Conservation (phyloP, 331 rosid species). For the Quercus phellos region DNA sequence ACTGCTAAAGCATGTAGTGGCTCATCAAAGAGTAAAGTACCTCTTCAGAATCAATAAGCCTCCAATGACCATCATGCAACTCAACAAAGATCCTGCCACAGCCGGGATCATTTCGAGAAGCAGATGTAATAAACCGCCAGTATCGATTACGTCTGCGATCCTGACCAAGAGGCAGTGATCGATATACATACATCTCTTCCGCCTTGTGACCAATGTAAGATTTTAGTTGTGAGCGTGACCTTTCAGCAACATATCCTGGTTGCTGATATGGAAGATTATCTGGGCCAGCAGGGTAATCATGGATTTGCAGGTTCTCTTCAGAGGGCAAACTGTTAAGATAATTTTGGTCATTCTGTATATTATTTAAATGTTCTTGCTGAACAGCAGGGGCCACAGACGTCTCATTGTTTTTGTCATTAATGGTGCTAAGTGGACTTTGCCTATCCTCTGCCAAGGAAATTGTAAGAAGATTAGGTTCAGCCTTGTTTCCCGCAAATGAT, state of each 20-base stretch:
- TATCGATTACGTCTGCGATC: slow-evolving; percentile 72
- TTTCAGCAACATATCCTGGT: slow-evolving; percentile 46
- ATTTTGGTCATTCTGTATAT: slow-evolving; percentile 28
- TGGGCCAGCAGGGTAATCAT: slow-evolving; percentile 36
- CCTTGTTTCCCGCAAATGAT: slow-evolving; percentile 32
- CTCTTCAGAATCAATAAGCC: slow-evolving; percentile 72
- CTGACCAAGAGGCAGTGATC: slow-evolving; percentile 73
- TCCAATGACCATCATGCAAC: slow-evolving; percentile 58
- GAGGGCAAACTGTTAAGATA: slow-evolving; percentile 28
- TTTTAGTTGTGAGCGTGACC: slow-evolving; percentile 50
- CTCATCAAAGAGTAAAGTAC: slow-evolving; percentile 27
- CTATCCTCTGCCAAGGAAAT: slow-evolving; percentile 30
- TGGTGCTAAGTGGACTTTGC: slow-evolving; percentile 32
- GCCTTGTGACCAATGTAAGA: slow-evolving; percentile 57
- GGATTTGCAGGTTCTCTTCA: slow-evolving; percentile 39
- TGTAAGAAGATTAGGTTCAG: slow-evolving; percentile 29
- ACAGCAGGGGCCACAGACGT: slow-evolving; percentile 14
- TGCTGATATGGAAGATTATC: slow-evolving; percentile 44
- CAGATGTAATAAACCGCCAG: slow-evolving; percentile 64
- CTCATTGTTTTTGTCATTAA: slow-evolving; percentile 28
- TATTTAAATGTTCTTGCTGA: slow-evolving; percentile 29
- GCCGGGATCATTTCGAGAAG: slow-evolving; percentile 72
- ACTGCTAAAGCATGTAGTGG: slow-evolving; percentile 11
- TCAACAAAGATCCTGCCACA: slow-evolving; percentile 80
- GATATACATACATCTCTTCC: slow-evolving; percentile 56